phyloP scores from a whole-genome alignment of 768 basidiomycete species.

The Kwoniella mangroviensis region DNA sequence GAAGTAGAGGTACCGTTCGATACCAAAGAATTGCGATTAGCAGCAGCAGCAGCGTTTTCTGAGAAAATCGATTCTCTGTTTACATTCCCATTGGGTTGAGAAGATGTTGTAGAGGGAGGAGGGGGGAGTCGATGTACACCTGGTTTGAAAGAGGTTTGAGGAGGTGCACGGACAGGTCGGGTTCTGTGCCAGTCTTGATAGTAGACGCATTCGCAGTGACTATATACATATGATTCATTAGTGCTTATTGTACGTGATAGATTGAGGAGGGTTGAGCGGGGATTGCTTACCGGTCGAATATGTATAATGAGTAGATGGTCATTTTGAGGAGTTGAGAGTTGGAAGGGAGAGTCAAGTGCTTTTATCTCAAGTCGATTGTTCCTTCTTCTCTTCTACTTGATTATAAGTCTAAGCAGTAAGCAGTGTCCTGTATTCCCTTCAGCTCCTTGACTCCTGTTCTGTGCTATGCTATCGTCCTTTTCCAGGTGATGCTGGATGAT shows the following conservation, averaged over 20 bases:
- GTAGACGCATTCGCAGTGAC: slow-evolving; percentile 90
- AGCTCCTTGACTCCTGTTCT: too few species aligned
- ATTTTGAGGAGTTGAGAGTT: slow-evolving; percentile 58
- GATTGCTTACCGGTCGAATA: slow-evolving; percentile 77
- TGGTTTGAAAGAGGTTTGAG: slow-evolving; percentile 70
- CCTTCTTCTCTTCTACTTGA: too few species aligned
- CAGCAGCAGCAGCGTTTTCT: slow-evolving; percentile 25
- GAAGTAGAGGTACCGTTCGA: slow-evolving; percentile 13
- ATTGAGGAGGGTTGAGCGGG: background rate
- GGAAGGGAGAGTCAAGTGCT: background rate
- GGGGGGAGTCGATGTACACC: slow-evolving; percentile 77
- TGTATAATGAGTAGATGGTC: slow-evolving; percentile 91
- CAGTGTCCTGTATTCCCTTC: too few species aligned
- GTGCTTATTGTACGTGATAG: background rate
- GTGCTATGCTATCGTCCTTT: too few species aligned
- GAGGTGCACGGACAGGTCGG: slow-evolving; percentile 72
- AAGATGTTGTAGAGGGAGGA: slow-evolving; percentile 31
- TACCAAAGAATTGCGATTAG: slow-evolving; percentile 14
- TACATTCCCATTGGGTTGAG: slow-evolving; percentile 12
- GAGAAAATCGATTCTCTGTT: slow-evolving; percentile 45
- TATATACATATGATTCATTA: slow-evolving; percentile 50
- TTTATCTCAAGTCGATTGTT: too few species aligned
- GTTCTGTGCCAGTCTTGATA: slow-evolving; percentile 95
- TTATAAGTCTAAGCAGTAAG: too few species aligned
- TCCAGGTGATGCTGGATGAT: too few species aligned